Base-by-base conservation (phyloP, 2,329 filamentous ascomycete species). In the Alternaria ethzedia region DNA sequence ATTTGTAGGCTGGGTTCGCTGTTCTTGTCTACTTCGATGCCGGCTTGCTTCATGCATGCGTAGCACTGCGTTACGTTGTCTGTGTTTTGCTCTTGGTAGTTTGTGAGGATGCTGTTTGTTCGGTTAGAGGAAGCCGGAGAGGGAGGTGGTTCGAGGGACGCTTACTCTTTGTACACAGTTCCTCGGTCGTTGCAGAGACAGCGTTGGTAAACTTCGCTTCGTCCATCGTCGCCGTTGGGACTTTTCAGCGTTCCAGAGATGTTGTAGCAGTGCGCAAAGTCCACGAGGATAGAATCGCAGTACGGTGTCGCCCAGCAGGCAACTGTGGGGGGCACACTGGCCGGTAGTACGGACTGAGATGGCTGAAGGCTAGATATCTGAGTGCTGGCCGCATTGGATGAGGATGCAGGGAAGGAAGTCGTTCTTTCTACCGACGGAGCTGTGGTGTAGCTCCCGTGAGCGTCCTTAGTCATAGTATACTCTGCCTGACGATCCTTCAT, bases 41-140 rank as follows among this genome's bases (percentile, higher is more conserved):
- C 59, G 21, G 58, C 56, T 54, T 62, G 51, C n/a, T 44, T 9
- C 32, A 65, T 23, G 49, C 62, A 64, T 6, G 25, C n/a, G 43
- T 54, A 36, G 54, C 62, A 63, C 6, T 54, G 41, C 44, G 23
- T 50, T 13, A 43, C 4, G 28, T 56, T 43, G 54, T 49, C 44
- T 21, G 23, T 47, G 7, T 20, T 36, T 12, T 44, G 36, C 20
- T 5, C 26, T 26, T 17, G 15, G 23, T 41, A 43, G 13, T 25
- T 23, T 10, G 32, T 23, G 23, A 56, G 17, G 26, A 52, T 55
- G 21, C 58, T 61, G n/a, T 36, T 12, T 9, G 20, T n/a, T 50
- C 28, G n/a, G 20, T 52, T n/a, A 50, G 17, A 17, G n/a, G 55
- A n/a, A 11, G 41, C 12, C 1, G 3, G 15, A n/a, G 20, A n/a